phyloP scores from a whole-genome alignment of 495 filamentous ascomycete species.

The Neurospora hispaniola region DNA sequence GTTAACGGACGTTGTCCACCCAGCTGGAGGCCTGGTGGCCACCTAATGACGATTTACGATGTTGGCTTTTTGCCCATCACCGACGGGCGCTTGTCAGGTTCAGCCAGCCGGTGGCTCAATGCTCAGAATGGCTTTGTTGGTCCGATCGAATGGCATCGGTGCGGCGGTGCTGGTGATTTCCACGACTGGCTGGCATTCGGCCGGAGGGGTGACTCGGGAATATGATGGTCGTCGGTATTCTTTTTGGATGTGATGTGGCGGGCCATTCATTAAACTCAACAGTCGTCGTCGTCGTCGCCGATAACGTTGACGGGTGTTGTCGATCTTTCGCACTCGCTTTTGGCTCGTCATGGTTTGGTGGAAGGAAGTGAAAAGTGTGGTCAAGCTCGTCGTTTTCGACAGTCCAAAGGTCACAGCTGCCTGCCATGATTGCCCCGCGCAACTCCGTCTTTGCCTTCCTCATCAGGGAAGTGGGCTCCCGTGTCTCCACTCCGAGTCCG shows the following conservation, averaged over 20 bases:
- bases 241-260: neutral
- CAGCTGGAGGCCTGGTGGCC: neutral
- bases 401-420: neutral
- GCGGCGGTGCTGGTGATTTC: neutral
- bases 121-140: neutral
- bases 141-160: neutral
- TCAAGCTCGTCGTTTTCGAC: neutral
- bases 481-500: neutral
- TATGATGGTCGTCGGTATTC: neutral
- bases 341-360: neutral
- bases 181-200: neutral
- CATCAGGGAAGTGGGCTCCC: neutral
- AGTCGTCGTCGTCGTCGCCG: neutral
- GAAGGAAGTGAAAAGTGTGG: neutral
- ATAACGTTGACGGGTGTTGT: neutral
- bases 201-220: neutral
- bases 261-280: neutral
- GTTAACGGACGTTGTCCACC: neutral
- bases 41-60: neutral
- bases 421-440: neutral
- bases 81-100: neutral
- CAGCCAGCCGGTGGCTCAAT: neutral
- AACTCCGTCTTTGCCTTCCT: neutral
- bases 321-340: neutral
- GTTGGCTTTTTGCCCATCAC: neutral